A percentile compares a stretch with the other conserved stretches of the same genome.
Evolutionary conservation across 495 filamentous ascomycete species (phyloP).

Genomic region (Lineolata rhizophorae): DNA sequence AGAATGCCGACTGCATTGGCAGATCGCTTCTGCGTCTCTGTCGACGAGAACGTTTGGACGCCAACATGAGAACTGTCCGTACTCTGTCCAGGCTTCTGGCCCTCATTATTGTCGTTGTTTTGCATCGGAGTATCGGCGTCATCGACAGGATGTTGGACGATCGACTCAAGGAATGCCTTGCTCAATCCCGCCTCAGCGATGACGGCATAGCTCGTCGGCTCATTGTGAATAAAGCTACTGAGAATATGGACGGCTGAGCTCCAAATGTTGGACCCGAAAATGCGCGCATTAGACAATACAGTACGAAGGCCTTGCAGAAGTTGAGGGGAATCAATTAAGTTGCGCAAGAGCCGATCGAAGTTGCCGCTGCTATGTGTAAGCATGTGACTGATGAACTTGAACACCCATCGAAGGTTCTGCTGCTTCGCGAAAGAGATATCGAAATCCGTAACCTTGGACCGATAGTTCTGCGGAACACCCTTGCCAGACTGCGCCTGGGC

Average conservation of each 20-base stretch:
- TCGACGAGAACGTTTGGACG: too few species aligned
- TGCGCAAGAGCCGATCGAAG: constrained; percentile 72
- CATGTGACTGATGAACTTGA: constrained; percentile 91
- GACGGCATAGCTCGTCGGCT: constrained; percentile 89
- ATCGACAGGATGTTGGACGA: constrained; percentile 36
- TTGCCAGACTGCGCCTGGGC: constrained; percentile 37
- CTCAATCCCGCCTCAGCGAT: constrained; percentile 87
- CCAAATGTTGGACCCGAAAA: constrained; percentile 87
- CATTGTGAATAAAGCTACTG: constrained; percentile 94
- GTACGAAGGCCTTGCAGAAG: constrained; percentile 54
- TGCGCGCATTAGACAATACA: constrained; percentile 54
- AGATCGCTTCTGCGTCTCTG: too few species aligned
- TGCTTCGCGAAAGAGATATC: constrained; percentile 81
- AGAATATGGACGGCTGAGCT: constrained; percentile 75
- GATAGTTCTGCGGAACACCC: constrained; percentile 58
- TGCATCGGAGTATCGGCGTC: constrained; percentile 15
- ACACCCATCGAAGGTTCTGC: constrained; percentile 74
- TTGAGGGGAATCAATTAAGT: constrained; percentile 80
- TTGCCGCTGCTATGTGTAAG: constrained; percentile 71
- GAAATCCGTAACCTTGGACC: constrained; percentile 71
- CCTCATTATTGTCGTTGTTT: too few species aligned
- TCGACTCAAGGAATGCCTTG: constrained; percentile 55
- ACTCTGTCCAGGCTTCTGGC: too few species aligned
- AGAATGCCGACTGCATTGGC: constrained; percentile 66
- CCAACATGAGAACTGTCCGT: too few species aligned